Evolutionary conservation across 1,284 basidiomycete genomes (phyloP).

Genomic region (Athelia sp.): DNA sequence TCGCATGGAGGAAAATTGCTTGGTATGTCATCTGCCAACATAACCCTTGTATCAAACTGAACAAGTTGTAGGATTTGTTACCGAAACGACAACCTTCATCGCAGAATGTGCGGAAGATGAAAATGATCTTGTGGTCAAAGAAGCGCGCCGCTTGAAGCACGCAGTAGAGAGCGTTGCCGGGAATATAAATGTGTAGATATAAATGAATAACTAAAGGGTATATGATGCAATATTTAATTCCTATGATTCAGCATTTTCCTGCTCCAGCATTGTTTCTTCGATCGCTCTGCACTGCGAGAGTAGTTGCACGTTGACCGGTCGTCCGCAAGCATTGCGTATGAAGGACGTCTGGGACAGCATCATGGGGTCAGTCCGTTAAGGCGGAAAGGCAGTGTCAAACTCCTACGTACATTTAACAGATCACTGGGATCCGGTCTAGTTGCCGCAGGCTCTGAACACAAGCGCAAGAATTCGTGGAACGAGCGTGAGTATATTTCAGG

Average conservation of each 20-base stretch:
- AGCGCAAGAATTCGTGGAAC: slow-evolving; percentile 68
- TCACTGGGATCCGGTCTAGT: slow-evolving; percentile 54
- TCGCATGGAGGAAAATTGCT: slow-evolving; percentile 68
- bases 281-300: slow-evolving; percentile 63
- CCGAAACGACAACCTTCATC: slow-evolving; percentile 80
- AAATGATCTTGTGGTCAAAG: slow-evolving; percentile 69
- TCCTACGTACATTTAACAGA: slow-evolving; percentile 51
- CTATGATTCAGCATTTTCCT: slow-evolving; percentile 32
- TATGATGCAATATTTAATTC: slow-evolving; percentile 18
- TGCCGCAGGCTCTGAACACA: slow-evolving; percentile 58
- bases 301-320: slow-evolving; percentile 57
- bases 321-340: slow-evolving; percentile 63
- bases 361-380: neutral
- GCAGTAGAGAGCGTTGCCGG: slow-evolving; percentile 68
- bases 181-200: slow-evolving; percentile 42
- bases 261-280: slow-evolving; percentile 46
- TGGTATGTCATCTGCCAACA: slow-evolving; percentile 38
- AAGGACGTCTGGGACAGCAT: slow-evolving; percentile 47
- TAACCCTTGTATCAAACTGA: slow-evolving; percentile 1
- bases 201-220: slow-evolving; percentile 6
- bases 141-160: slow-evolving; percentile 59
- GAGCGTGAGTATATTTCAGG: slow-evolving; percentile 59
- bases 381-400: neutral
- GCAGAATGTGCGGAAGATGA: slow-evolving; percentile 81
- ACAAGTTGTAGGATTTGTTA: slow-evolving; percentile 50